A percentile compares a stretch with the other conserved stretches of the same genome.
phyloP scores from a whole-genome alignment of 2,329 filamentous ascomycete species.

The Aspergillus sclerotialis region DNA sequence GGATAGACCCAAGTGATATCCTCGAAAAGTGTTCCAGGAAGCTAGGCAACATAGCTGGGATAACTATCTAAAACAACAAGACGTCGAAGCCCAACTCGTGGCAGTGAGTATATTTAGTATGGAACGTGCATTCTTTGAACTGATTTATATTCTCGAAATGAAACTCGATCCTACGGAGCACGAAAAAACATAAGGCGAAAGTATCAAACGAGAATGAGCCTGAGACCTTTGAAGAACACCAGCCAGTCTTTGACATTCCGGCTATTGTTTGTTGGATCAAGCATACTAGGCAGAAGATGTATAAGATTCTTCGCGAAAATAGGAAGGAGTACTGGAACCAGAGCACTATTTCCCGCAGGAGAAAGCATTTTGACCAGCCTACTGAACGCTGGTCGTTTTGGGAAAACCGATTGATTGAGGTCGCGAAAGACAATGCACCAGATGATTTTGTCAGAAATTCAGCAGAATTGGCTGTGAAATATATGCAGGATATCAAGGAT shows the following conservation, averaged over 20 bases:
- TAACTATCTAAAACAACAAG: background rate
- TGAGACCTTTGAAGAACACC: background rate
- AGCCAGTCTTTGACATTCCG: slow-evolving; percentile 1
- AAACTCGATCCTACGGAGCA: background rate
- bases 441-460: no score
- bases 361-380: background rate
- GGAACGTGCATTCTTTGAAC: background rate
- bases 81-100: background rate
- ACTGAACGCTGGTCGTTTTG: background rate
- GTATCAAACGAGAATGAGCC: background rate
- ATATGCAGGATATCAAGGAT: no score
- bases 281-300: background rate
- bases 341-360: background rate
- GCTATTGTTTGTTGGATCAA: background rate
- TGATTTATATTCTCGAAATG: background rate
- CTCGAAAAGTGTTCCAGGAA: background rate
- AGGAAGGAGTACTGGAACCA: background rate
- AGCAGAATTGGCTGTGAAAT: background rate
- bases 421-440: background rate
- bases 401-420: background rate
- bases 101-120: background rate
- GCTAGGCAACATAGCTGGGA: background rate
- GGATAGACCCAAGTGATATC: background rate
- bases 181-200: no score
- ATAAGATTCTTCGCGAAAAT: background rate